Evolutionary conservation across 2,329 filamentous ascomycete genomes (phyloP).

Genomic region (Coniochaeta ligniaria): DNA sequence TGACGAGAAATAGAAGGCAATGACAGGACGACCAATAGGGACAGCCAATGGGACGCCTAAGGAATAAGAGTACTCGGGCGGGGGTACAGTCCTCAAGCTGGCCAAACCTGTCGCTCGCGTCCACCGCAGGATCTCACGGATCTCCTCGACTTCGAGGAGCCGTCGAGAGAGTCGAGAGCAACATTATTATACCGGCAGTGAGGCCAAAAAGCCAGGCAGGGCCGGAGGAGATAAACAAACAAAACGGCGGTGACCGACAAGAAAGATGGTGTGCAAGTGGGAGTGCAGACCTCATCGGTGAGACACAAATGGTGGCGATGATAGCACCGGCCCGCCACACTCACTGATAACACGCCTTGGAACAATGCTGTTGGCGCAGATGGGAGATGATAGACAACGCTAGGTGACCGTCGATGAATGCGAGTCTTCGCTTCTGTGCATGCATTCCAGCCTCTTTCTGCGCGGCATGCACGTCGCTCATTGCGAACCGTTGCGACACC

Average conservation of each 20-base stretch:
- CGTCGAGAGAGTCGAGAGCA: neutral
- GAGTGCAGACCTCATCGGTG: slow-evolving; percentile 1
- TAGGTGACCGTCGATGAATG: neutral
- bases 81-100: neutral
- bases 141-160: neutral
- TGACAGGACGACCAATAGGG: neutral
- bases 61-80: neutral
- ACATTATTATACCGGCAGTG: neutral
- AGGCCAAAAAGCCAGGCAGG: neutral
- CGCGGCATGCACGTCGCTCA: neutral
- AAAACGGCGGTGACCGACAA: slow-evolving; percentile 2
- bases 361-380: neutral
- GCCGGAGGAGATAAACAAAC: neutral
- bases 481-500: neutral
- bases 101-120: neutral
- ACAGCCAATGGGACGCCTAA: neutral
- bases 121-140: neutral
- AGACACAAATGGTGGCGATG: slow-evolving; percentile 1
- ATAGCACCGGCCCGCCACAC: slow-evolving; percentile 1
- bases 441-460: neutral
- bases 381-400: neutral
- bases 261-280: neutral
- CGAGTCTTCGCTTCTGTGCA: neutral
- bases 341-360: neutral
- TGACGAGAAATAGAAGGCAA: neutral